These are phyloP conservation scores for Citrus sp. DNA, from an alignment of 345 rosid genomes.

Conservation along the genomic window DNA sequence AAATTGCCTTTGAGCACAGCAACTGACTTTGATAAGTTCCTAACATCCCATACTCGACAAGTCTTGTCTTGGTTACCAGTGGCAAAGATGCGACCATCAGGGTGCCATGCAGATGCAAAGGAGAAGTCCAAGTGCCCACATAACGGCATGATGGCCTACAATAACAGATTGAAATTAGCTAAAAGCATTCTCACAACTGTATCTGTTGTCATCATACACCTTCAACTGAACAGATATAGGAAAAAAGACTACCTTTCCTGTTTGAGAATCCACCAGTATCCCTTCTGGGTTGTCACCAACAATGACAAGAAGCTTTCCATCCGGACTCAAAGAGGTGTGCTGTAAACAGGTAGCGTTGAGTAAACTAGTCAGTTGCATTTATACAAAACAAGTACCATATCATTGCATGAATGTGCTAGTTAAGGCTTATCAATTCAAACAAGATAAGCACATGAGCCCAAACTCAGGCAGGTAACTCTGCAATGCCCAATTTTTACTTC, in stretches of 20 bases:
- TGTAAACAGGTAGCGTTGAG: constrained; percentile 14
- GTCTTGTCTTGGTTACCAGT: constrained; percentile 70
- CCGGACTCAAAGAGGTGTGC: constrained; percentile 54
- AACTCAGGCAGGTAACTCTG: neutral
- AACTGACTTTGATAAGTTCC: constrained; percentile 48
- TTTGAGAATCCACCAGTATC: constrained; percentile 43
- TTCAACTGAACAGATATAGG: neutral
- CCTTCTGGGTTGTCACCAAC: constrained; percentile 54
- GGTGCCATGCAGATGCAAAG: constrained; percentile 70
- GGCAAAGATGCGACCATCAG: constrained; percentile 50
- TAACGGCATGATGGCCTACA: constrained; percentile 41
- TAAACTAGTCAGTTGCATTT: neutral
- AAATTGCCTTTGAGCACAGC: constrained; percentile 58
- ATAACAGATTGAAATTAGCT: constrained; percentile 15
- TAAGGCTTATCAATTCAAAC: neutral
- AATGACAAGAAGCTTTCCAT: constrained; percentile 46
- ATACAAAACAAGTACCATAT: neutral
- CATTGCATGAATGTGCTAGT: neutral
- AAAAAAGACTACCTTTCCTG: constrained; percentile 38
- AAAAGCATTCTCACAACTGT: neutral
- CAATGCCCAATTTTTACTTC: neutral
- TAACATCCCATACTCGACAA: constrained; percentile 54
- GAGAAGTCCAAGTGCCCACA: constrained; percentile 57
- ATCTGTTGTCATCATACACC: neutral
- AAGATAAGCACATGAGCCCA: neutral